Evolutionary conservation across 371 early-diverging fungal genomes (phyloP).

Genomic region (Globomyces sp.): DNA sequence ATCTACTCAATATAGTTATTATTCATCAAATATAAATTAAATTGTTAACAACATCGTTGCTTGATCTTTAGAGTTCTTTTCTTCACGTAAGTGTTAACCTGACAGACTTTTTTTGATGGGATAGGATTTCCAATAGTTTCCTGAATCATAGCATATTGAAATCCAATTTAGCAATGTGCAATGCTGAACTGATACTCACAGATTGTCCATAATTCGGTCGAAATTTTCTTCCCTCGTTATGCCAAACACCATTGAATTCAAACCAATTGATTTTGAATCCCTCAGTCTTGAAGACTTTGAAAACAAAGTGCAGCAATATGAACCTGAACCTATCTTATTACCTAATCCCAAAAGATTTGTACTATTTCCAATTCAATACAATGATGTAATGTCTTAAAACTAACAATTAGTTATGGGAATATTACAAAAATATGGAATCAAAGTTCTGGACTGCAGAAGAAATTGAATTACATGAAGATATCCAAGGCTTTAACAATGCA

Average conservation of each 20-base stretch:
- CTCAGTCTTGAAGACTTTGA: conserved; percentile 15
- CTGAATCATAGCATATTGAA: no score
- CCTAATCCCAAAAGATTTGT: conserved; percentile 42
- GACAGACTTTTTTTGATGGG: no score
- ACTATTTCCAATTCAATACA: conserved; percentile 46
- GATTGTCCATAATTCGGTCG: no score
- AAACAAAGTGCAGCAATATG: background rate
- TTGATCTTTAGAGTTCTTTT: no score
- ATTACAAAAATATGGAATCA: conserved; percentile 44
- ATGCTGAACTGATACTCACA: no score
- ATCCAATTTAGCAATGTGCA: no score
- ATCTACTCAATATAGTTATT: background rate
- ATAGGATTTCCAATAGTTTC: no score
- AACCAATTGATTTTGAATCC: background rate
- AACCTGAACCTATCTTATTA: conserved; percentile 35
- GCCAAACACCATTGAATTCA: background rate
- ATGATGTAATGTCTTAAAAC: conserved; percentile 25
- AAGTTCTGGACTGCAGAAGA: conserved; percentile 53
- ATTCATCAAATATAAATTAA: no score
- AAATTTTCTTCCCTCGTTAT: no score
- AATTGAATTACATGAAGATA: conserved; percentile 42
- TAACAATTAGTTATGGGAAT: conserved; percentile 37
- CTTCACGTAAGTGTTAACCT: no score
- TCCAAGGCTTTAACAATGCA: conserved; percentile 21
- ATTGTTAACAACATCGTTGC: no score